A percentile compares a stretch with the other conserved stretches of the same genome.
These are phyloP conservation scores for Protomyces macrosporus DNA, from an alignment of 1,139 yeast species.

Conservation along the genomic window DNA sequence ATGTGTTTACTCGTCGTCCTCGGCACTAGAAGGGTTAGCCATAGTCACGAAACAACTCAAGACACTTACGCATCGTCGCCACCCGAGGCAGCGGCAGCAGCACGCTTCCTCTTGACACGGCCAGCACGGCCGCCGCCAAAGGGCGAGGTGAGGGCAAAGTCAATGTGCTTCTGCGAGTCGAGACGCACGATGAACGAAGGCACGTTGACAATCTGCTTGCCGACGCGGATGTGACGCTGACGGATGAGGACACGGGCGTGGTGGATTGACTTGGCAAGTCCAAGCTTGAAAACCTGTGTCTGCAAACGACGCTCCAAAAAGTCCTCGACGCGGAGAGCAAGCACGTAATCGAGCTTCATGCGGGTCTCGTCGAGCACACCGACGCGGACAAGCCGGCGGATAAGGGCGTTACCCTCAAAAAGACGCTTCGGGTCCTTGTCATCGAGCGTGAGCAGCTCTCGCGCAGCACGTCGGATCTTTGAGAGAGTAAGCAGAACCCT, in stretches of 20 bases:
- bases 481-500: conserved; percentile 91
- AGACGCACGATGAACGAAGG: conserved; percentile 99
- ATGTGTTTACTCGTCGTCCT: conserved; percentile 44
- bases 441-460: conserved; percentile 99
- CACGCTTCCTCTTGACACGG: conserved; percentile 97
- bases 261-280: conserved; percentile 99
- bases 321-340: conserved; percentile 97
- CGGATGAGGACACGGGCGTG: conserved; percentile 99
- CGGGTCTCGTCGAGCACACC: conserved; percentile 99
- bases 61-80: conserved; percentile 41
- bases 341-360: conserved; percentile 99
- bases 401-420: conserved; percentile 99
- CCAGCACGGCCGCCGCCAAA: conserved; percentile 99
- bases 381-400: conserved; percentile 93
- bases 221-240: conserved; percentile 99
- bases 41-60: conserved; percentile 33
- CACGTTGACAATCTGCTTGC: conserved; percentile 97
- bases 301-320: conserved; percentile 99
- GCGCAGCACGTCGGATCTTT: conserved; percentile 99
- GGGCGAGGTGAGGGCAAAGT: conserved; percentile 98
- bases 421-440: conserved; percentile 99
- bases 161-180: conserved; percentile 99
- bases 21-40: conserved; percentile 63
- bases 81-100: conserved; percentile 42
- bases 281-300: conserved; percentile 99